Evolutionary conservation across 352 stramenopile species (phyloP), one percentile per base, ranked within the genome.

Genomic region (Globisporangium spiculum): DNA sequence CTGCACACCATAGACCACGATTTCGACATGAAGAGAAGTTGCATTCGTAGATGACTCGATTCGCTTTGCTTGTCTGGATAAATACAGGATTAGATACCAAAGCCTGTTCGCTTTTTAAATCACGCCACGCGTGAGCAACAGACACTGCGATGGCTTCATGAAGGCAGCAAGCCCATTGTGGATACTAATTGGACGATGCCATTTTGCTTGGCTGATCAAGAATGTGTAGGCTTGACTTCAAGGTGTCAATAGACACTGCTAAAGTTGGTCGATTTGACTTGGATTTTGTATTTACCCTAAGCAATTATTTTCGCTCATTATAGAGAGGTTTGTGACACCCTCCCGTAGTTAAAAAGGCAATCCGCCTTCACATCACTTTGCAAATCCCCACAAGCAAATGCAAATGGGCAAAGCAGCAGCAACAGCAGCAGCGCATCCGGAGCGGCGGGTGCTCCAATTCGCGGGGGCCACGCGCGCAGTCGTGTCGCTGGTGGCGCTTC

Each of bases 401-500:
- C 27, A 16, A 41, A 65, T 65, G 60, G 60, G 38, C 16, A 34
- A 44, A 26, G n/a, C 24, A 27, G 26, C 30, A 41, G 30, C 24
- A 41, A 22, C 24, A 46, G 10, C 30, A 41, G 22, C 10, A 18
- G 55, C 12, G n/a, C 36, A 55, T 38, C 69, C 32, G 20, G 56
- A 86, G 73, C 69, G 65, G 4, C 34, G 71, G 16, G 73, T 94
- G 18, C 57, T 87, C 53, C 66, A 63, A 26, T 81, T 91, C 55
- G 86, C 88, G n/a, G 69, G 69, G 56, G 69, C 54, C 20, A 84
- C 81, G 34, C 78, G 88, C 52, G 74, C 54, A 32, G 77, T 58
- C 34, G 79, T 93, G 24, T 84, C 78, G 53, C 34, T 83, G 18
- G 60, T 92, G 30, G 76, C 77, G 22, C 46, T 84, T 16, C 26